Evolutionary conservation across 768 basidiomycete genomes (phyloP).

Genomic region (Boletus rubropictus): DNA sequence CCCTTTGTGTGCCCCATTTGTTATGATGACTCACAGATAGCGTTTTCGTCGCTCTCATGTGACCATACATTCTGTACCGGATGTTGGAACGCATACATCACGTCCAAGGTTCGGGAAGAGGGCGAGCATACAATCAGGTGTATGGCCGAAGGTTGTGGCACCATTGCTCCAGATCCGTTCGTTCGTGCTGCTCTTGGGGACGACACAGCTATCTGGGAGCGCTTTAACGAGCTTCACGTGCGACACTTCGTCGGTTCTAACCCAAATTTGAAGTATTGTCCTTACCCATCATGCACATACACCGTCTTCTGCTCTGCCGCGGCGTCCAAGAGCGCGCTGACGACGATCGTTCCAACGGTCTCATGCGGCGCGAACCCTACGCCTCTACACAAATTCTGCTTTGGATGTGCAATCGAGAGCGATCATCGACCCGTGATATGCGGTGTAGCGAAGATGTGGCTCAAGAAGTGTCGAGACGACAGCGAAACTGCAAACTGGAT

Average conservation of each 20-base stretch:
- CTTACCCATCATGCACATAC: constrained; percentile 89
- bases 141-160: constrained; percentile 73
- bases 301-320: constrained; percentile 90
- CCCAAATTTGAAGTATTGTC: constrained; percentile 85
- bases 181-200: constrained; percentile 51
- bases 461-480: constrained; percentile 96
- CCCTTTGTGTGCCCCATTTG: constrained; percentile 91
- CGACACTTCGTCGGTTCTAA: constrained; percentile 87
- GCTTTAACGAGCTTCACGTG: constrained; percentile 83
- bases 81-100: constrained; percentile 80
- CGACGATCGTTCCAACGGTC: constrained; percentile 83
- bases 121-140: constrained; percentile 68
- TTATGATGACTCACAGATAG: constrained; percentile 71
- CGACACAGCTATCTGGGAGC: constrained; percentile 50
- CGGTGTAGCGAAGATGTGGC: constrained; percentile 83
- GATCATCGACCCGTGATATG: constrained; percentile 94
- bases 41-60: constrained; percentile 72
- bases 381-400: constrained; percentile 78
- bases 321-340: constrained; percentile 64
- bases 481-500: constrained; percentile 99
- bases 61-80: constrained; percentile 77
- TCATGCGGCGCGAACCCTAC: constrained; percentile 65
- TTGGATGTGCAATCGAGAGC: constrained; percentile 83
- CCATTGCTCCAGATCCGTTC: constrained; percentile 61
- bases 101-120: constrained; percentile 78